Base-by-base conservation (phyloP, 2,329 filamentous ascomycete genomes). In the Cytospora piceicola region DNA sequence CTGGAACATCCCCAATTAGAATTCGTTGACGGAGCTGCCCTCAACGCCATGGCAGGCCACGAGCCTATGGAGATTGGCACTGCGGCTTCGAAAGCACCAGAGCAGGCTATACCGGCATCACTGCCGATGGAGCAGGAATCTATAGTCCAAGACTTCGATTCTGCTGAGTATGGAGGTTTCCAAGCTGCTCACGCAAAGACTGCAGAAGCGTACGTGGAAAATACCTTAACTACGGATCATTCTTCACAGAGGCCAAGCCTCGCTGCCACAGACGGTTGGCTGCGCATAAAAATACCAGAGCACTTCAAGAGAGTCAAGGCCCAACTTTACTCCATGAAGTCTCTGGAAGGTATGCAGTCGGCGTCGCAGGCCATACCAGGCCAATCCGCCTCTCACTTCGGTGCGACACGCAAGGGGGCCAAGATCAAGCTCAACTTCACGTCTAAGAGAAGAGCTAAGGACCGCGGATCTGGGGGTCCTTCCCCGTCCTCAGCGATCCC, bases 391-490 rank as follows among this genome's bases (percentile, higher is more conserved):
- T 14, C 34, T 17, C 14, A 22, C 39, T 9, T 27, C 53, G 6
- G 5, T 6, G n/a, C 46, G 6, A 24, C 46, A 24, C 46, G n/a
- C 46, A 49, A 49, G 8, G 8, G 1, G 12, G 1, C 46, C 29
- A 63, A 57, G 39, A 57, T 57, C 30, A 63, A 24, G 11, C 61
- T 63, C 22, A 46, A 57, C 22, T 39, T 57, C 42, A 63, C 46
- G 9, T 4, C 46, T 11, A 24, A n/a, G 14, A 39, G 53, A 15
- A 52, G 51, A 22, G n/a, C 29, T 6, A 39, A 57, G 53, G 24
- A 22, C 39, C 22, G 51, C 17, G 15, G 24, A 15, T 29, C 32
- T 0, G 30, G 9, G n/a, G 17, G 20, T 4, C 11, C 42, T 9
- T 27, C 39, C 17, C 27, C 42, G 22, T 20, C 51, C 42, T 30